Evolutionary conservation across 805 yeast genomes (phyloP).

Genomic region (Lipomyces oligophaga): DNA sequence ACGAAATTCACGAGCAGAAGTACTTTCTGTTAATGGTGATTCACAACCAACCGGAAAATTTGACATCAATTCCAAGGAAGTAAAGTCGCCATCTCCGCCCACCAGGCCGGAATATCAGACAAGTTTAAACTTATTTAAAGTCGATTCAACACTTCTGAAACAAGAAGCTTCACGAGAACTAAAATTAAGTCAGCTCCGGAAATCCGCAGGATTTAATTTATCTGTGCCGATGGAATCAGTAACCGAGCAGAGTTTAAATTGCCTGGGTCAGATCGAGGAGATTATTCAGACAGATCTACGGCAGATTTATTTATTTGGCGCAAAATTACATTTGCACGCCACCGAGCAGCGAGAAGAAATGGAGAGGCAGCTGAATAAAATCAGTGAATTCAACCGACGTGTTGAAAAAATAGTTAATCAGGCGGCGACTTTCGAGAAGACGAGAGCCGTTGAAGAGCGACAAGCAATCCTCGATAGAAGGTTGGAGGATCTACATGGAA

Average conservation of each 20-base stretch:
- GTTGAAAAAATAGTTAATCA: background rate
- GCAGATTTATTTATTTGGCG: constrained; percentile 17
- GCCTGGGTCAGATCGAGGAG: constrained; percentile 30
- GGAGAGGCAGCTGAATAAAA: constrained; percentile 40
- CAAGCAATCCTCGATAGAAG: no score
- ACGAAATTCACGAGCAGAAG: constrained; percentile 5
- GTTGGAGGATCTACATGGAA: no score
- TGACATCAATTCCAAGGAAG: background rate
- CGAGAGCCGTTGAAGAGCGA: no score
- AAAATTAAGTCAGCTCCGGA: no score
- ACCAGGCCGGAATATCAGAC: background rate
- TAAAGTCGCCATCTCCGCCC: no score
- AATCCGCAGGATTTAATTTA: no score
- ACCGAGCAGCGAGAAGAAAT: constrained; percentile 44
- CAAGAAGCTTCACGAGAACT: no score
- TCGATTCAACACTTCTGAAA: no score
- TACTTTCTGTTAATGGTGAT: background rate
- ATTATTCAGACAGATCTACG: constrained; percentile 31
- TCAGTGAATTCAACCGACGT: constrained; percentile 28
- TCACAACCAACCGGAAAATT: background rate
- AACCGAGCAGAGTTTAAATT: constrained; percentile 30
- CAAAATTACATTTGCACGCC: background rate
- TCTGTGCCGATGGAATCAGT: no score
- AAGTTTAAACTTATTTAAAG: no score
- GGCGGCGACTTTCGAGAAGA: background rate